Conservation (phyloP, 2,329 filamentous ascomycete genomes). For the Cladosporium sp. region DNA sequence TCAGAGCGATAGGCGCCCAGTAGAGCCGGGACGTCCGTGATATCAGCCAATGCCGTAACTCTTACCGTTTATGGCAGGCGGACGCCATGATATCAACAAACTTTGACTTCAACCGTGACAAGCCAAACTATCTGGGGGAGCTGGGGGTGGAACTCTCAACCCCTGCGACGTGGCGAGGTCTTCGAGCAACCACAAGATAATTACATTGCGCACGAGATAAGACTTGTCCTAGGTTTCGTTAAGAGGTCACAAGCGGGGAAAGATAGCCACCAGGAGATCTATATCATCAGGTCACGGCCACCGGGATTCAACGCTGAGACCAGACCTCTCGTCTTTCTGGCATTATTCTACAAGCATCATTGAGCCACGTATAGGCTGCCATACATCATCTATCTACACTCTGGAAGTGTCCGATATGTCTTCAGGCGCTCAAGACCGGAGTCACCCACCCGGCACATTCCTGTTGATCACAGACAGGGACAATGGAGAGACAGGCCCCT, state of each 20-base stretch:
- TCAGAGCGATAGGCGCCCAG: neutral
- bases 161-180: neutral
- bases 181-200: neutral
- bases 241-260: neutral
- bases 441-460: neutral
- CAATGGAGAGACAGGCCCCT: neutral
- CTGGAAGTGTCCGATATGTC: neutral
- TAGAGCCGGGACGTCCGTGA: neutral
- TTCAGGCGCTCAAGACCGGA: neutral
- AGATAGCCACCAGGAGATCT: neutral
- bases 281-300: neutral
- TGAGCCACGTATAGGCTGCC: neutral
- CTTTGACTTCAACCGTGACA: neutral
- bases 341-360: neutral
- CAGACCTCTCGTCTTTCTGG: neutral
- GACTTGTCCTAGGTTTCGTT: neutral
- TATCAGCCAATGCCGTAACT: neutral
- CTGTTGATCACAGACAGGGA: neutral
- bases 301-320: neutral
- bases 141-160: neutral
- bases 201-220: neutral
- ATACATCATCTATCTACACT: neutral
- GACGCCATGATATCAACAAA: neutral
- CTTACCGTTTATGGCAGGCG: neutral
- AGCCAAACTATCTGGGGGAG: neutral